Percentiles rank a stretch among this genome's conserved stretches.
phyloP scores from a whole-genome alignment of 768 basidiomycete genomes.

The Crucibulum laeve region DNA sequence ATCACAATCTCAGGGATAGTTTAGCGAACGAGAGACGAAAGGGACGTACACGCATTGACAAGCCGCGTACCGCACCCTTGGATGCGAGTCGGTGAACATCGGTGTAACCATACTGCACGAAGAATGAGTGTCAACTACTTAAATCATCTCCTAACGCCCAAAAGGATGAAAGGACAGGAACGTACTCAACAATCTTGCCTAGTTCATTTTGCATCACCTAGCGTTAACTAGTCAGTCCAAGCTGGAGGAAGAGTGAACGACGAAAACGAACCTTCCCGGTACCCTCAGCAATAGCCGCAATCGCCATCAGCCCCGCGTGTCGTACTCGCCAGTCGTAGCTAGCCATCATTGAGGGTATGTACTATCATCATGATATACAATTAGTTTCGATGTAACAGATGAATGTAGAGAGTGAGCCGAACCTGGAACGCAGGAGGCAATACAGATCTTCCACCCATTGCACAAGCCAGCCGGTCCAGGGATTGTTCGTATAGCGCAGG shows the following conservation, averaged over 20 bases:
- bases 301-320: slow-evolving; percentile 84
- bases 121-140: not conserved
- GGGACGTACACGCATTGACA: slow-evolving; percentile 79
- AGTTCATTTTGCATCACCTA: slow-evolving; percentile 82
- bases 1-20: not conserved
- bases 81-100: slow-evolving; percentile 76
- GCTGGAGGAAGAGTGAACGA: no score
- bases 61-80: slow-evolving; percentile 70
- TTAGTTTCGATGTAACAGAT: not conserved
- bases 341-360: slow-evolving; percentile 78
- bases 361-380: slow-evolving; percentile 23
- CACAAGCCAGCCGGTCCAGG: slow-evolving; percentile 76
- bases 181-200: slow-evolving; percentile 78
- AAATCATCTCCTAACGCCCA: not conserved
- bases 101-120: slow-evolving; percentile 62
- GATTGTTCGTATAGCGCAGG: slow-evolving; percentile 81
- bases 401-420: not conserved
- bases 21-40: not conserved
- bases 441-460: slow-evolving; percentile 70
- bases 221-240: no score
- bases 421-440: slow-evolving; percentile 76
- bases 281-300: slow-evolving; percentile 83
- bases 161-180: slow-evolving; percentile 4
- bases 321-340: slow-evolving; percentile 82
- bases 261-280: no score